Evolutionary conservation across 192 early-diverging fungal species (phyloP), one percentile per base, ranked within the genome.

Genomic region (Spizellomyces sp.): DNA sequence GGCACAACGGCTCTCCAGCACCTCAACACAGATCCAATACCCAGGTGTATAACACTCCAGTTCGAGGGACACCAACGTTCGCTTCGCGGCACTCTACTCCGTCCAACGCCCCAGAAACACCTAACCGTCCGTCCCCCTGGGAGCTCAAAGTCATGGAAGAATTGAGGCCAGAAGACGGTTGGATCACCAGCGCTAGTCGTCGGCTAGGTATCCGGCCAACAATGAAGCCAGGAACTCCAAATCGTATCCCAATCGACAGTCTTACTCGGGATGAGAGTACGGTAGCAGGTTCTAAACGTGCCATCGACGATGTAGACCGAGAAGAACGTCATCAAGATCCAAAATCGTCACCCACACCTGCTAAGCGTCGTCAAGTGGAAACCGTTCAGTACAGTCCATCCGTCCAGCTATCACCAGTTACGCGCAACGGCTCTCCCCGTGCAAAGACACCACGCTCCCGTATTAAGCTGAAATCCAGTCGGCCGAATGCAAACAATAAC

Each of bases 81-180:
- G 12, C 50, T 54, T 12, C 12, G 12, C 17, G 12, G 4, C 12
- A n/a, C 50, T 2, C 0, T n/a, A 54, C 14, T 2, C 50, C 50
- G 50, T 2, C 0, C 4, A 19, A 19, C 50, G 50, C 50, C 12
- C 14, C 12, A 12, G 50, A 54, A 12, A n/a, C 50, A 54, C 50
- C 50, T n/a, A n/a, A 19, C 50, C 12, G 17, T 12, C 64, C 64
- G 6, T 68, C 68, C 5, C n/a, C 55, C 48, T 27, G 41, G 14
- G 43, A 70, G 7, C 41, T 61, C 4, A 10, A 48, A 14, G 12
- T 61, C 15, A 70, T 70, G 68, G 9, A 42, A 15, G 19, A 21
- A 8, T 36, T 70, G 36, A 70, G 43, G 27, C 68, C 68, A 44
- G 68, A 70, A 46, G 58, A 70, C 46, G 70, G 70, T 10, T 72